Evolutionary conservation across 2,329 filamentous ascomycete species (phyloP).

Genomic region (Paecilomyces niveus): DNA sequence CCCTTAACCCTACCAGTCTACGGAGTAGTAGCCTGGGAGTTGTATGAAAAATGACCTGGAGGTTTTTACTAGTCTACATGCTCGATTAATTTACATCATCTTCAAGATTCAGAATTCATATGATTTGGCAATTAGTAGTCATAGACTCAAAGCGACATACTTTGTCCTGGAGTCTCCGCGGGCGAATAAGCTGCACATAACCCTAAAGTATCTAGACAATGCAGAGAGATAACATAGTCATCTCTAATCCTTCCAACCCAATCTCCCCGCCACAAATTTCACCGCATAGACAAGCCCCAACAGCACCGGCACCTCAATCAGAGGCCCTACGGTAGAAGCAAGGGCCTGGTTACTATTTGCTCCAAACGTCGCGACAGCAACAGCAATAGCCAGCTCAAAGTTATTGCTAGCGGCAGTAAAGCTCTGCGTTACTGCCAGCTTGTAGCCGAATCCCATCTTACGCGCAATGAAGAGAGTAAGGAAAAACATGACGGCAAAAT

Average conservation of each 20-base stretch:
- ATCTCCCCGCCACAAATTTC: conserved; percentile 29
- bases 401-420: conserved; percentile 91
- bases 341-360: conserved; percentile 71
- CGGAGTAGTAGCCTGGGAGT: not conserved
- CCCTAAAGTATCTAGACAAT: no score
- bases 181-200: no score
- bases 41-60: no score
- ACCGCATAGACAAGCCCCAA: conserved; percentile 69
- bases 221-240: no score
- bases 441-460: conserved; percentile 59
- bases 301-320: conserved; percentile 81
- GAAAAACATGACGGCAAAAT: conserved; percentile 71
- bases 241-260: not conserved
- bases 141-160: no score
- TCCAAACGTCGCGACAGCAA: conserved; percentile 75
- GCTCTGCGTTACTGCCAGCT: conserved; percentile 65
- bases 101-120: not conserved
- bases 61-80: no score
- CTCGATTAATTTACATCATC: not conserved
- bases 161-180: no score
- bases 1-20: not conserved
- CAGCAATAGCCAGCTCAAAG: conserved; percentile 79
- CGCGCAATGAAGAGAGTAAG: conserved; percentile 54
- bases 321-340: conserved; percentile 73
- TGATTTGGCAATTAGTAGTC: no score